A percentile compares a stretch with the other conserved stretches of the same genome.
These are phyloP conservation scores for Marchantia polymorpha DNA, from an alignment of 225 moss, liverwort and hornwort genomes.

Conservation along the genomic window DNA sequence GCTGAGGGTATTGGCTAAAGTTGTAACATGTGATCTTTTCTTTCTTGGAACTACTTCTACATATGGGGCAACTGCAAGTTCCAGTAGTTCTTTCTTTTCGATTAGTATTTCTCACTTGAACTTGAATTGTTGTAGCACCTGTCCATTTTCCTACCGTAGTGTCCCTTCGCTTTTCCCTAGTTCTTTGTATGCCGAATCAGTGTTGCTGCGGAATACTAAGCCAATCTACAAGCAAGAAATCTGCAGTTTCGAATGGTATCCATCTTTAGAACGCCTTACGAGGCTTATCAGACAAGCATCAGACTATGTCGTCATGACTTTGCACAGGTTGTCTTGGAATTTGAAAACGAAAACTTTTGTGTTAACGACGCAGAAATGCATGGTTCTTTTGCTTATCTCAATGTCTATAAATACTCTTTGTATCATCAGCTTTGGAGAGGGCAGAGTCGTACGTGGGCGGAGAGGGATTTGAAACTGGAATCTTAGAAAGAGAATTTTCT, in stretches of 20 bases:
- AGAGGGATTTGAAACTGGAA: no score
- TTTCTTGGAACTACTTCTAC: constrained; percentile 20
- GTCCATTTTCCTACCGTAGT: not conserved
- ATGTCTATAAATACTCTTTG: no score
- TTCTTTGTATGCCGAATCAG: not conserved
- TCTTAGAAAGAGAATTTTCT: no score
- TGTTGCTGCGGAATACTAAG: not conserved
- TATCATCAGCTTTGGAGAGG: no score
- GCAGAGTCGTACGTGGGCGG: no score
- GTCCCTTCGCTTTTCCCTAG: not conserved
- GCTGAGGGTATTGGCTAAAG: constrained; percentile 25
- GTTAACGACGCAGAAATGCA: not conserved
- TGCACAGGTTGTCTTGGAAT: not conserved
- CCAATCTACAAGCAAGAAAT: not conserved
- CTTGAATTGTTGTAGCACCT: not conserved
- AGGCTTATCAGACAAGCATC: not conserved
- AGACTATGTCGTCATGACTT: not conserved
- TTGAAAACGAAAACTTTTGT: no score
- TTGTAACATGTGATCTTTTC: constrained; percentile 28
- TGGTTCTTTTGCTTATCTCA: not conserved
- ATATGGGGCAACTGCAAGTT: constrained; percentile 2
- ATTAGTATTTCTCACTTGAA: not conserved
- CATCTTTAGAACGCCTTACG: not conserved
- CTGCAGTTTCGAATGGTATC: not conserved
- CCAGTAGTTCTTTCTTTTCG: constrained; percentile 1